Conservation (phyloP, 352 stramenopile species). For the Phytophthora pisi region DNA sequence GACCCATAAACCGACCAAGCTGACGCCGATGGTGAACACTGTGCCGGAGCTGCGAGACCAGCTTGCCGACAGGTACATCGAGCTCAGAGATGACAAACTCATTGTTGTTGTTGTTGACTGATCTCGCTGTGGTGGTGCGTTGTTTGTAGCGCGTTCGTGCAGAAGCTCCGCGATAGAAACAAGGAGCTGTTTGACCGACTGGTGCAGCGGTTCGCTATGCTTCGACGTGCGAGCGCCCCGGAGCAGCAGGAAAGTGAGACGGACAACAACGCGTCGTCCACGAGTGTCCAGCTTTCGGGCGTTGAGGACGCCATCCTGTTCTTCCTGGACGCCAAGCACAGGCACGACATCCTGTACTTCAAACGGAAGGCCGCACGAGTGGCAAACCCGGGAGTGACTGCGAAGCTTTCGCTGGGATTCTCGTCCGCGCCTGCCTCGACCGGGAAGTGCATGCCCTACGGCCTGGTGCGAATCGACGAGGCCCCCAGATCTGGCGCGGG, state of each 20-base stretch:
- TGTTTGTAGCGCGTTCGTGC: slow-evolving; percentile 29
- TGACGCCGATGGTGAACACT: slow-evolving; percentile 16
- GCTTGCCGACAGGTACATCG: slow-evolving; percentile 30
- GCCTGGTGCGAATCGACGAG: slow-evolving; percentile 51
- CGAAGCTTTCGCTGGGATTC: slow-evolving; percentile 38
- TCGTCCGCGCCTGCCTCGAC: slow-evolving; percentile 17
- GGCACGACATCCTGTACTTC: slow-evolving; percentile 76
- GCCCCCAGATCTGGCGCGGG: slow-evolving; percentile 32
- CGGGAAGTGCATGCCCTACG: slow-evolving; percentile 63
- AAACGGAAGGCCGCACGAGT: slow-evolving; percentile 30
- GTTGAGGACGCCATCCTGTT: slow-evolving; percentile 77
- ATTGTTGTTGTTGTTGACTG: background rate
- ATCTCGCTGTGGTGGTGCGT: background rate
- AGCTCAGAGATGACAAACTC: background rate
- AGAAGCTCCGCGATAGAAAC: slow-evolving; percentile 46
- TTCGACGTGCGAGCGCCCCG: slow-evolving; percentile 24
- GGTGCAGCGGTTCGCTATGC: slow-evolving; percentile 30
- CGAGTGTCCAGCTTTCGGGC: slow-evolving; percentile 23
- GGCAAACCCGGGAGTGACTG: slow-evolving; percentile 10
- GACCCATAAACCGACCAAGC: slow-evolving; percentile 24
- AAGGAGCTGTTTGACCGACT: slow-evolving; percentile 44
- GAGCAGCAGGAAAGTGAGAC: background rate
- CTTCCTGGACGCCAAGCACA: slow-evolving; percentile 74
- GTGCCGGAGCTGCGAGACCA: slow-evolving; percentile 14
- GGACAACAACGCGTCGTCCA: slow-evolving; percentile 11